Conservation (phyloP, 495 filamentous ascomycete genomes). For the Trichoderma virens region DNA sequence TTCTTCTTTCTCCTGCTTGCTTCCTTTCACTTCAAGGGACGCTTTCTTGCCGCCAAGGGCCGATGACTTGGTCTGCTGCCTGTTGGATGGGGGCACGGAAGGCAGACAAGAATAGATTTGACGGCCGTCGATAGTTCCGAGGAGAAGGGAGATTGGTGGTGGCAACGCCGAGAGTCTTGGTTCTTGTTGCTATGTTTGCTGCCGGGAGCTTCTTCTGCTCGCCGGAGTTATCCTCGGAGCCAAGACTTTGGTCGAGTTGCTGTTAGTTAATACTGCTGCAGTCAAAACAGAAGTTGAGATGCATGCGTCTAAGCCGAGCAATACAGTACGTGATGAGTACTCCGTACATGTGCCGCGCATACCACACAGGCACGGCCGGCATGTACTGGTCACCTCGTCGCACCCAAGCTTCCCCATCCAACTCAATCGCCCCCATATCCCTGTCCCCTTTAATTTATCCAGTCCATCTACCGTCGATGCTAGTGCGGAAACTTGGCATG, state of each 20-base stretch:
- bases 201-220: neutral
- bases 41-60: neutral
- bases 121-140: neutral
- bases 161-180: neutral
- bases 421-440: conserved; percentile 4
- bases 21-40: neutral
- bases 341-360: neutral
- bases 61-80: neutral
- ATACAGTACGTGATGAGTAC: no score
- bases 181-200: neutral
- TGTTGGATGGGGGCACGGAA: neutral
- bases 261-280: neutral
- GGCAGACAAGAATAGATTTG: neutral
- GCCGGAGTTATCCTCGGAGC: neutral
- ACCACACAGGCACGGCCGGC: neutral
- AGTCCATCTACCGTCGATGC: conserved; percentile 9
- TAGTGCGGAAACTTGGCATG: conserved; percentile 1
- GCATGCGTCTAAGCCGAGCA: no score
- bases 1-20: neutral
- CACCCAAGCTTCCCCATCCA: neutral
- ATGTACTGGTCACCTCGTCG: neutral
- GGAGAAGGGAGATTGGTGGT: neutral
- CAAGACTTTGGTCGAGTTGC: neutral
- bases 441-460: conserved; percentile 8
- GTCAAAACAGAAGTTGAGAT: no score